A percentile compares a stretch with the other conserved stretches of the same genome.
Conservation (phyloP, 2,329 filamentous ascomycete species). For the Zymoseptoria passerinii region DNA sequence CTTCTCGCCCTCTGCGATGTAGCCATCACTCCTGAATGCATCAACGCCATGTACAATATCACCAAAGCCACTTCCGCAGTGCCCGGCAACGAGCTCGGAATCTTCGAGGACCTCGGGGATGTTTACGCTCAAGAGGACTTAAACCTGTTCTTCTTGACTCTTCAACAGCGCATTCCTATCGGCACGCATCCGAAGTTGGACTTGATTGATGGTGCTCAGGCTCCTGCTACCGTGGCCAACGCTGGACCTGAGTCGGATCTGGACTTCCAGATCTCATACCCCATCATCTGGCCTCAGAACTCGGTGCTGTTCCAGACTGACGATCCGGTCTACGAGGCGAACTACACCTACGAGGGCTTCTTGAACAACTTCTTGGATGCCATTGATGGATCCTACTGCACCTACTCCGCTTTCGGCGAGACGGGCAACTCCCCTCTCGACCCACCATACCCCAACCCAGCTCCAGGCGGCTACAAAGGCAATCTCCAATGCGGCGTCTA, state of each 20-base stretch:
- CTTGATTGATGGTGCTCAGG: constrained; percentile 17
- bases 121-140: constrained; percentile 41
- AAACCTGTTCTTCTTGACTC: constrained; percentile 38
- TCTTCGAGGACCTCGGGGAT: constrained; percentile 38
- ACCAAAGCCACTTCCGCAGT: constrained; percentile 31
- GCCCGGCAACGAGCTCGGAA: constrained; percentile 39
- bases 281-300: constrained; percentile 46
- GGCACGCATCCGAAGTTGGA: constrained; percentile 23
- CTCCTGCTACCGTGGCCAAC: constrained; percentile 30
- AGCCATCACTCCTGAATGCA: constrained; percentile 34
- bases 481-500: constrained; percentile 38
- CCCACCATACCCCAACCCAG: constrained; percentile 38
- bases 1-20: constrained; percentile 13
- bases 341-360: constrained; percentile 28
- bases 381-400: constrained; percentile 48
- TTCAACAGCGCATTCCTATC: constrained; percentile 21
- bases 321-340: constrained; percentile 28
- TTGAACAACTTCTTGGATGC: constrained; percentile 40
- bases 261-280: constrained; percentile 44
- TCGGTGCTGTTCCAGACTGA: constrained; percentile 44
- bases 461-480: constrained; percentile 37
- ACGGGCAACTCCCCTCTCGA: constrained; percentile 44
- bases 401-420: constrained; percentile 28
- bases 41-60: constrained; percentile 38
- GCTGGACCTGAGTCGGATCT: constrained; percentile 41